These are phyloP conservation scores for Solanum ossicruentum DNA, from an alignment of 257 asterid species.

Conservation along the genomic window DNA sequence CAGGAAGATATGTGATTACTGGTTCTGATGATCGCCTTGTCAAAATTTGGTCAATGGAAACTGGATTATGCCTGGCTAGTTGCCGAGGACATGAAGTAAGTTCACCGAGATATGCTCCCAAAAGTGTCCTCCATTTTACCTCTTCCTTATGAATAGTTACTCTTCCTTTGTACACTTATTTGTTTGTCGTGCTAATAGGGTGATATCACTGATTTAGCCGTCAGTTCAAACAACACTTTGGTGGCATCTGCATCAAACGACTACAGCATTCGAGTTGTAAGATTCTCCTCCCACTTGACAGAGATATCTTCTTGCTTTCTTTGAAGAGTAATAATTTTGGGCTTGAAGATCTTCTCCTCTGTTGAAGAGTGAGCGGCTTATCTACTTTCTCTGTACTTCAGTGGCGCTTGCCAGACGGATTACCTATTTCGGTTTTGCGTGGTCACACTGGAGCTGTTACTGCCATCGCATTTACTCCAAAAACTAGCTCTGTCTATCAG, in stretches of 20 bases:
- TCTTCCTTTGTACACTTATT: not conserved
- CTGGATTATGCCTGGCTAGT: conserved; percentile 91
- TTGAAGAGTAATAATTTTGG: conserved; percentile 5
- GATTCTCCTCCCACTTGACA: conserved; percentile 20
- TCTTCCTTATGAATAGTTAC: not conserved
- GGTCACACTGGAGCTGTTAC: conserved; percentile 95
- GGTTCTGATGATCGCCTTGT: conserved; percentile 99
- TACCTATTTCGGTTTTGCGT: conserved; percentile 83
- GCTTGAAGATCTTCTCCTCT: not conserved
- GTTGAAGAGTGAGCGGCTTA: not conserved
- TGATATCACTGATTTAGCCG: conserved; percentile 91
- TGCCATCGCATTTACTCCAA: conserved; percentile 89
- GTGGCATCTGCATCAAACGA: conserved; percentile 98
- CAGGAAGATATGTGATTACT: conserved; percentile 90
- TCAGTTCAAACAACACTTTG: conserved; percentile 69
- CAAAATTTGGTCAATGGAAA: conserved; percentile 98
- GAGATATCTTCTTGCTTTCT: conserved; percentile 12
- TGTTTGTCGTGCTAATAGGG: conserved; percentile 34
- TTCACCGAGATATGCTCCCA: not conserved
- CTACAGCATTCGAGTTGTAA: conserved; percentile 91
- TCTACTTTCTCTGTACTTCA: conserved; percentile 20
- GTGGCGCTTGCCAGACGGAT: conserved; percentile 98
- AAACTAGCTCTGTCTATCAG: conserved; percentile 50
- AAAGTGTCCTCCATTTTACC: not conserved
- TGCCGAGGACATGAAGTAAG: conserved; percentile 99